Percentiles rank a stretch among this genome's conserved stretches.
phyloP scores from a whole-genome alignment of 2,329 filamentous ascomycete genomes.

The Trichoderma lentiforme region DNA sequence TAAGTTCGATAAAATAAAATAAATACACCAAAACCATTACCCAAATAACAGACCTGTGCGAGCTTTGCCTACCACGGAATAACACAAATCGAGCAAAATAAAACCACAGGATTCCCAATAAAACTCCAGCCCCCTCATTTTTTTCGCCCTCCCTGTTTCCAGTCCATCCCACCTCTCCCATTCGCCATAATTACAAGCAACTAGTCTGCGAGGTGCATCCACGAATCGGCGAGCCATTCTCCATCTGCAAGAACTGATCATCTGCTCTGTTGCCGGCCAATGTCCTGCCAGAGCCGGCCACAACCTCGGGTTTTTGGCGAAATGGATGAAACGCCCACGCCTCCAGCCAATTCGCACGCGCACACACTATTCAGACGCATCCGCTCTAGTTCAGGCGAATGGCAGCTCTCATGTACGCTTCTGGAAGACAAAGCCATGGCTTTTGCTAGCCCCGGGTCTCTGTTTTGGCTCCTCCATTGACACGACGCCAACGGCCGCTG shows the following conservation, averaged over 20 bases:
- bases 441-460: not conserved
- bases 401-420: not conserved
- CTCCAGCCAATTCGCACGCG: not conserved
- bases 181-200: constrained; percentile 6
- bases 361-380: not conserved
- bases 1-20: not conserved
- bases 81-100: not conserved
- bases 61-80: not conserved
- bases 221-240: constrained; percentile 8
- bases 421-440: not conserved
- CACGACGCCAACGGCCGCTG: constrained; percentile 6
- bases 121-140: not conserved
- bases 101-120: not conserved
- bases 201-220: not conserved
- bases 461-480: not conserved
- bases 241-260: constrained; percentile 18
- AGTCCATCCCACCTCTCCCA: not conserved
- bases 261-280: constrained; percentile 10
- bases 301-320: constrained; percentile 3
- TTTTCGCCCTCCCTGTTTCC: not conserved
- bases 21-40: not conserved
- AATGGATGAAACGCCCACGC: constrained; percentile 9
- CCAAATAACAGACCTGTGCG: not conserved
- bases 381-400: constrained; percentile 1
- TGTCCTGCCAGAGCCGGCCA: not conserved